Conservation (phyloP, 257 asterid genomes). For the Buddleja alternifolia region DNA sequence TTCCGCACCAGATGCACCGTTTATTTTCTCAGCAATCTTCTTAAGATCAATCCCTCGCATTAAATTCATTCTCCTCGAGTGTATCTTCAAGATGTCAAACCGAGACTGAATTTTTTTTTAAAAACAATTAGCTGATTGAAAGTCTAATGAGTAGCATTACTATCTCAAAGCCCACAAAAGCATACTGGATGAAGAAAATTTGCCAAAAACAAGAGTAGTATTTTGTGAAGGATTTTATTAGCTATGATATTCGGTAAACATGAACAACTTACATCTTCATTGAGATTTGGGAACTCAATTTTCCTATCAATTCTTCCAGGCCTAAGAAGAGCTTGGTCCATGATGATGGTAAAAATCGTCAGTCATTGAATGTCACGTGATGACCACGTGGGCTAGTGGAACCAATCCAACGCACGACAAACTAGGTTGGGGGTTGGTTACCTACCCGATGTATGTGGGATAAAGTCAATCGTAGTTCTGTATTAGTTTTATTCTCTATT, state of each 20-base stretch:
- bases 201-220: no score
- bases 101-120: conserved; percentile 68
- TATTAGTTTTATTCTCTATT: no score
- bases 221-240: neutral
- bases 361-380: no score
- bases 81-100: conserved; percentile 81
- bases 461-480: no score
- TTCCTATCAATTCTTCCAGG: conserved; percentile 64
- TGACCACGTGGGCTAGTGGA: no score
- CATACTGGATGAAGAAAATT: no score
- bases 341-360: no score
- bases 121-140: conserved; percentile 23
- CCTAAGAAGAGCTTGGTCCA: conserved; percentile 91
- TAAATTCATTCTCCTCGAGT: conserved; percentile 87
- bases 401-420: no score
- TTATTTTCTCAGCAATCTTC: conserved; percentile 92
- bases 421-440: no score
- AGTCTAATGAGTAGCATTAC: neutral
- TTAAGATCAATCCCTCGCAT: conserved; percentile 92
- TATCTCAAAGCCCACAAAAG: no score
- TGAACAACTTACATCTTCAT: conserved; percentile 54
- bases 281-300: conserved; percentile 95
- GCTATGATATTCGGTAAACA: neutral
- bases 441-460: no score
- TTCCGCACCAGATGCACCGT: conserved; percentile 94